Evolutionary conservation across 2,329 filamentous ascomycete species (phyloP).

Genomic region (Colletotrichum spinosum): DNA sequence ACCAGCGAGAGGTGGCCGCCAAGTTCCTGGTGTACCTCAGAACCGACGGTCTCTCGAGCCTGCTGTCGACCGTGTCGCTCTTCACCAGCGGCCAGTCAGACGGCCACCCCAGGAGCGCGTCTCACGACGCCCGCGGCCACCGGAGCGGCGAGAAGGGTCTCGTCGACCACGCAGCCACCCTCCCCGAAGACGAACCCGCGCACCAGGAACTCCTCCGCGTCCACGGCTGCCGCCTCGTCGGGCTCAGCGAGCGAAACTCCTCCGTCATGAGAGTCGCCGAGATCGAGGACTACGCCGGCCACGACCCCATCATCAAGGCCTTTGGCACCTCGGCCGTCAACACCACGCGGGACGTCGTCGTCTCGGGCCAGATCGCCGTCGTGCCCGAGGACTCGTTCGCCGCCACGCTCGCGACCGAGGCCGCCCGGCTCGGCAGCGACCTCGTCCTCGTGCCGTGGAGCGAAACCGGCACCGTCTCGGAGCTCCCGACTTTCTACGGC

Average conservation of each 20-base stretch:
- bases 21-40: slow-evolving; percentile 62
- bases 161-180: slow-evolving; percentile 21
- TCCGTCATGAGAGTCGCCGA: slow-evolving; percentile 88
- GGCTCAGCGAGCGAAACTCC: slow-evolving; percentile 84
- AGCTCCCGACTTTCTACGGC: slow-evolving; percentile 38
- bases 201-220: slow-evolving; percentile 73
- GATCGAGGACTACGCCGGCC: slow-evolving; percentile 71
- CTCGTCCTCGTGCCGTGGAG: slow-evolving; percentile 84
- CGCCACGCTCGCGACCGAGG: slow-evolving; percentile 74
- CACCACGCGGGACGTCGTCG: slow-evolving; percentile 75
- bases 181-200: neutral
- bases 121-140: neutral
- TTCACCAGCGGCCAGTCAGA: slow-evolving; percentile 53
- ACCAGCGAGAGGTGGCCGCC: slow-evolving; percentile 40
- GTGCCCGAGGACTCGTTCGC: slow-evolving; percentile 78
- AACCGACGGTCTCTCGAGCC: slow-evolving; percentile 72
- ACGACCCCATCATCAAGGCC: slow-evolving; percentile 83
- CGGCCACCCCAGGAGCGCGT: neutral
- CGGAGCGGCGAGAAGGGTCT: slow-evolving; percentile 21
- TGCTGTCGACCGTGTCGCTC: slow-evolving; percentile 89
- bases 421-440: slow-evolving; percentile 72
- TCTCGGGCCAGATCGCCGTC: slow-evolving; percentile 78
- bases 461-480: slow-evolving; percentile 75
- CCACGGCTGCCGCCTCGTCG: slow-evolving; percentile 80
- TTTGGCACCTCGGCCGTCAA: slow-evolving; percentile 69